These are phyloP conservation scores for Neofusicoccum kwambonambiense DNA, from an alignment of 2,329 filamentous ascomycete genomes.

Conservation along the genomic window DNA sequence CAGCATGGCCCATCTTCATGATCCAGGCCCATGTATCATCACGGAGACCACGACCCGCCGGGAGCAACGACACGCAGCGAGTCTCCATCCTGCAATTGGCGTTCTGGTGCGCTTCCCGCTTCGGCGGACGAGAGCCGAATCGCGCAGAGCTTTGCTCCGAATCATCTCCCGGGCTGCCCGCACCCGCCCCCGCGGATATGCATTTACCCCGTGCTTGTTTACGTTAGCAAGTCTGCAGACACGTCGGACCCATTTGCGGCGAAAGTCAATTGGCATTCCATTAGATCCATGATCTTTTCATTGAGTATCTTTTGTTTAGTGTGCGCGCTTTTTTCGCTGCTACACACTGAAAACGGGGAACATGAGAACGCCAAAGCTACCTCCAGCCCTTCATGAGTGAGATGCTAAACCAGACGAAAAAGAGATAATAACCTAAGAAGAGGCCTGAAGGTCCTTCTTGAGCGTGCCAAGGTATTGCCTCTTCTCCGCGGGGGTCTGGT, in stretches of 20 bases:
- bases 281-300: slow-evolving; percentile 17
- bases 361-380: slow-evolving; percentile 35
- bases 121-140: background rate
- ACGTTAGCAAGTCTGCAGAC: background rate
- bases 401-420: slow-evolving; percentile 18
- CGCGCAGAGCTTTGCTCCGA: background rate
- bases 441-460: slow-evolving; percentile 83
- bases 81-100: background rate
- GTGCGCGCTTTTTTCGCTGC: slow-evolving; percentile 18
- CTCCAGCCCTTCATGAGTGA: slow-evolving; percentile 37
- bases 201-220: background rate
- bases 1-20: background rate
- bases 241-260: background rate
- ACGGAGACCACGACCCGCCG: background rate
- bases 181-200: background rate
- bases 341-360: slow-evolving; percentile 11
- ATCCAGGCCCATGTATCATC: background rate
- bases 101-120: background rate
- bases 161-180: background rate
- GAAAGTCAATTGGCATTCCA: slow-evolving; percentile 14
- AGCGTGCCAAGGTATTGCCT: slow-evolving; percentile 94
- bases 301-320: slow-evolving; percentile 18
- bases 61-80: no score
- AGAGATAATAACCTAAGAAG: slow-evolving; percentile 46
- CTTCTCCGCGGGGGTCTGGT: slow-evolving; percentile 99